Evolutionary conservation across 768 basidiomycete genomes (phyloP).

Genomic region (Pleurotus pulmonarius): DNA sequence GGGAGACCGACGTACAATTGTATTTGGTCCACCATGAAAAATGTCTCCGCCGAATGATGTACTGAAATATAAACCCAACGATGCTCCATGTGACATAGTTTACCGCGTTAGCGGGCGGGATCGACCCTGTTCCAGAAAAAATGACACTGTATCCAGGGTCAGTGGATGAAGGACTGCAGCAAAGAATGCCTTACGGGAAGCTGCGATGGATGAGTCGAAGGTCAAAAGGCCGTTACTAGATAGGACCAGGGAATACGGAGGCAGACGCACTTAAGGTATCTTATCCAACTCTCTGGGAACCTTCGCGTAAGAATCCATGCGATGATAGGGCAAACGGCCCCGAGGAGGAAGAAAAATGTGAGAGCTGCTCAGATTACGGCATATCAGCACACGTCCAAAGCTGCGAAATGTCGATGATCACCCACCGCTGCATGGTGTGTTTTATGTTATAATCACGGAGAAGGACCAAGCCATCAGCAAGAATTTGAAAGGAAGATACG

Average conservation of each 20-base stretch:
- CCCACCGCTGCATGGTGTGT: not conserved
- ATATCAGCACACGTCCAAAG: not conserved
- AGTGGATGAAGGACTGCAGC: not conserved
- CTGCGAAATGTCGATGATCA: not conserved
- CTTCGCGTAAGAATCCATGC: constrained; percentile 50
- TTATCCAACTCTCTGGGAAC: constrained; percentile 62
- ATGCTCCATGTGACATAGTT: constrained; percentile 70
- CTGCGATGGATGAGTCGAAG: constrained; percentile 10
- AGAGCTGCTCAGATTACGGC: constrained; percentile 30
- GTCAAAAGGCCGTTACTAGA: not conserved
- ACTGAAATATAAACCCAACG: constrained; percentile 65
- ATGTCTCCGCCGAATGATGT: constrained; percentile 51
- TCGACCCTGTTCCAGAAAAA: constrained; percentile 55
- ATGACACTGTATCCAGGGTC: constrained; percentile 27
- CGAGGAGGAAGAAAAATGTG: constrained; percentile 75
- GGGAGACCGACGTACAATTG: constrained; percentile 36
- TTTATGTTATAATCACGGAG: too few species aligned
- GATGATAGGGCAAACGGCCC: constrained; percentile 55
- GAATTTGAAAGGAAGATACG: not conserved
- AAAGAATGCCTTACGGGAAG: constrained; percentile 30
- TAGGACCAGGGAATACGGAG: not conserved
- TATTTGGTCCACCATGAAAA: constrained; percentile 70
- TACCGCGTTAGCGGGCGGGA: constrained; percentile 64
- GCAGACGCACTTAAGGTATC: constrained; percentile 56
- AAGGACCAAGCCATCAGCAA: not conserved